These are phyloP conservation scores for Knoxdaviesia capensis DNA, from an alignment of 2,329 filamentous ascomycete species.

Conservation along the genomic window DNA sequence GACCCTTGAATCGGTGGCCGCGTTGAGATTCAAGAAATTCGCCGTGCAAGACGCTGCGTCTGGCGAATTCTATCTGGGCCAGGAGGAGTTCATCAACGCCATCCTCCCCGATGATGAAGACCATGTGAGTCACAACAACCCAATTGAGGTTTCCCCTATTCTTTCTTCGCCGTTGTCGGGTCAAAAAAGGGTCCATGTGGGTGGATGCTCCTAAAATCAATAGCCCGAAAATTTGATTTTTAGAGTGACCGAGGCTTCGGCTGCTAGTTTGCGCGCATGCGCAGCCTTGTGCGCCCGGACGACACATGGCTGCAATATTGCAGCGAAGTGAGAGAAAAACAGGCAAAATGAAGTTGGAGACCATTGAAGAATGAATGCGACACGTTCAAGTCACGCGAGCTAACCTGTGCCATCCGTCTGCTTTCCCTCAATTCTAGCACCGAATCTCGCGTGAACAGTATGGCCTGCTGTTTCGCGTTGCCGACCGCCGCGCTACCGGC, in stretches of 20 bases:
- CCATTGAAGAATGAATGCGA: too few relatives aligned
- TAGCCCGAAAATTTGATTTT: too few relatives aligned
- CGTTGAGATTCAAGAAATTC: conserved; percentile 47
- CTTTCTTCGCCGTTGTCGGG: not conserved
- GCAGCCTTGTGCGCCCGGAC: too few relatives aligned
- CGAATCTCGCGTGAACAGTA: conserved; percentile 97
- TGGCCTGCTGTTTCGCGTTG: conserved; percentile 77
- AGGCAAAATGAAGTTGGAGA: too few relatives aligned
- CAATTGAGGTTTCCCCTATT: conserved; percentile 1
- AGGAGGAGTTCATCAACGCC: conserved; percentile 77
- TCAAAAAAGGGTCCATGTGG: not conserved
- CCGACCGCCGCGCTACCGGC: conserved; percentile 58
- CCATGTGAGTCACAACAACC: conserved; percentile 46
- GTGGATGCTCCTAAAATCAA: too few relatives aligned
- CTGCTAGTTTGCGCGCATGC: too few relatives aligned
- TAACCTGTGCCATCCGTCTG: conserved; percentile 1
- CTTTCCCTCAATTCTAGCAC: conserved; percentile 38
- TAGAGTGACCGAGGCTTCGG: too few relatives aligned
- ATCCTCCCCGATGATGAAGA: conserved; percentile 75
- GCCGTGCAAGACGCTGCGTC: conserved; percentile 50
- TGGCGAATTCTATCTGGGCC: conserved; percentile 62
- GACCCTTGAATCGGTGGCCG: too few relatives aligned
- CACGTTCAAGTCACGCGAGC: not conserved
- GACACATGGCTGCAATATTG: too few relatives aligned
- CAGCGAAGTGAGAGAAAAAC: too few relatives aligned